Evolutionary conservation across 441 rosid genomes (phyloP).

Genomic region (Jatropha multifida): DNA sequence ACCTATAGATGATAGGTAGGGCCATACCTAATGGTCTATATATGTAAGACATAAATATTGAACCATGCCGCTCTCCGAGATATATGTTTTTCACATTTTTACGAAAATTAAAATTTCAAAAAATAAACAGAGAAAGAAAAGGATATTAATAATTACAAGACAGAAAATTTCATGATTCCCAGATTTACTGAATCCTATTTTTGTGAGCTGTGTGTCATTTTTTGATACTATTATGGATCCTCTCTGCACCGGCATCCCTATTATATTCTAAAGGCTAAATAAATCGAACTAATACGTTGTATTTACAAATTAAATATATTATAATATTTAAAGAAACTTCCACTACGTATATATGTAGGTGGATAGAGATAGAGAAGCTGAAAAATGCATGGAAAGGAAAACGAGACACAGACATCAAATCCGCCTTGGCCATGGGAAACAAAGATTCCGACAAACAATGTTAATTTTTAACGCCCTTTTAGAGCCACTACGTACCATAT

Average conservation of each 20-base stretch:
- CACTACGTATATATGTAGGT: no score
- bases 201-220: conserved; percentile 22
- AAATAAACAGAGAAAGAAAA: background rate
- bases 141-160: conserved; percentile 15
- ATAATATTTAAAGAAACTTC: no score
- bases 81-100: background rate
- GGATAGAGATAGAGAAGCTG: no score
- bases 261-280: no score
- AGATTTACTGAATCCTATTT: conserved; percentile 22
- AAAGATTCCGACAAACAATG: background rate
- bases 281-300: no score
- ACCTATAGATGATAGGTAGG: background rate
- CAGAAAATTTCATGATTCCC: conserved; percentile 22
- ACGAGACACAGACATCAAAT: background rate
- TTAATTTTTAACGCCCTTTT: background rate
- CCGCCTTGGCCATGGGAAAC: background rate
- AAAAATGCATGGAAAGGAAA: background rate
- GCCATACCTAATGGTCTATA: background rate
- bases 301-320: no score
- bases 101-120: background rate
- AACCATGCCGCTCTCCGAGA: background rate
- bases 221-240: conserved; percentile 28
- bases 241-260: conserved; percentile 11
- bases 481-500: background rate
- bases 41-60: background rate